Percentiles rank a stretch among this genome's conserved stretches.
phyloP scores from a whole-genome alignment of 441 rosid species.

The Macaranga tanarius region DNA sequence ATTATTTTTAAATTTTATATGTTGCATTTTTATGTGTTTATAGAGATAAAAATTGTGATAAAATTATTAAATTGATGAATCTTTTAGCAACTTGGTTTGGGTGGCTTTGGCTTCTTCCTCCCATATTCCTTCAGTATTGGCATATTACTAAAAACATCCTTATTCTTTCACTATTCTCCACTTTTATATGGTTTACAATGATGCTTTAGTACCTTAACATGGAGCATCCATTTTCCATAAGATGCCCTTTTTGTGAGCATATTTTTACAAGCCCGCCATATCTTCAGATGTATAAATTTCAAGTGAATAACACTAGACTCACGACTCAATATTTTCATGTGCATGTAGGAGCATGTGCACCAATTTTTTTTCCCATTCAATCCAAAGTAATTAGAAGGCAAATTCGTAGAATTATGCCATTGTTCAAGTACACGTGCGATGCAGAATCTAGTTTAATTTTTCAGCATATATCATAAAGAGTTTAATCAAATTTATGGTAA shows the following conservation, averaged over 20 bases:
- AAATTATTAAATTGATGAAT: not conserved
- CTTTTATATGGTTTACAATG: not conserved
- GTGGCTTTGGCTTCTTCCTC: conserved; percentile 28
- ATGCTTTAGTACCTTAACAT: not conserved
- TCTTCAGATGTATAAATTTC: too few relatives aligned
- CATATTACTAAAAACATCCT: conserved; percentile 28
- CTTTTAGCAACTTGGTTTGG: conserved; percentile 16
- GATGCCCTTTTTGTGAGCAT: not conserved
- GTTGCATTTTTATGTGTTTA: not conserved
- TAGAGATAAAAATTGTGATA: not conserved
- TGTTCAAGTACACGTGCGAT: too few relatives aligned
- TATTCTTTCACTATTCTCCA: conserved; percentile 26
- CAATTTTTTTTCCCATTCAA: too few relatives aligned
- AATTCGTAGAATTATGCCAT: too few relatives aligned
- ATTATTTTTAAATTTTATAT: not conserved
- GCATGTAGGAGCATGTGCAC: too few relatives aligned
- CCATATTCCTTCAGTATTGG: conserved; percentile 14
- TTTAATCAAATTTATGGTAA: too few relatives aligned
- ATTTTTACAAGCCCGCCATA: not conserved
- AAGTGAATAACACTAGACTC: too few relatives aligned
- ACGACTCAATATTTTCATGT: too few relatives aligned
- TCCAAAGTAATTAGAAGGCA: too few relatives aligned
- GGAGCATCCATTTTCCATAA: conserved; percentile 1
- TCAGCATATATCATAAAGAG: too few relatives aligned
- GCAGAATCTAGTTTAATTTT: too few relatives aligned